Evolutionary conservation across 192 early-diverging fungal genomes (phyloP).

Genomic region (Dissophora ornata): DNA sequence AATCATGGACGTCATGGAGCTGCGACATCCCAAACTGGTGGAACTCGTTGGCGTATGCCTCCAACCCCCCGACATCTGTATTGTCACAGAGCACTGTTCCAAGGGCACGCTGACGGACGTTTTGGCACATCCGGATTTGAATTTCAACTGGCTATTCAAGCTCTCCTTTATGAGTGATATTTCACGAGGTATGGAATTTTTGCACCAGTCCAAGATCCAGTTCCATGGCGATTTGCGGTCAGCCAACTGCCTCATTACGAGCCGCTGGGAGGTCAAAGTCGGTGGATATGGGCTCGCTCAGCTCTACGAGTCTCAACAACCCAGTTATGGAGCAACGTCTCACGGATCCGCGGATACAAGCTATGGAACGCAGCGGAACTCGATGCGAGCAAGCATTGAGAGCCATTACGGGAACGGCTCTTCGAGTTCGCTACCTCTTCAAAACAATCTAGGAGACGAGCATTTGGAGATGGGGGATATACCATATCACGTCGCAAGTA

Average conservation of each 20-base stretch:
- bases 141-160: constrained; percentile 59
- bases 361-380: constrained; percentile 4
- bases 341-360: neutral
- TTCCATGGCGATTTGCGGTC: constrained; percentile 56
- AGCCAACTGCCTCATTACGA: constrained; percentile 51
- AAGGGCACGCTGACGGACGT: constrained; percentile 57
- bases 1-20: constrained; percentile 55
- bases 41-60: constrained; percentile 57
- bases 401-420: constrained; percentile 13
- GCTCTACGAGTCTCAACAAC: constrained; percentile 36
- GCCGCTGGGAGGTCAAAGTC: constrained; percentile 61
- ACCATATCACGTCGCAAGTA: constrained; percentile 1
- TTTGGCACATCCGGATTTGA: constrained; percentile 54
- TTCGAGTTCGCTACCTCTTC: constrained; percentile 14
- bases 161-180: constrained; percentile 61
- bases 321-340: constrained; percentile 8
- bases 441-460: neutral
- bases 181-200: constrained; percentile 57
- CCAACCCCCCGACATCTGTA: constrained; percentile 47
- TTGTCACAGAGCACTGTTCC: constrained; percentile 59
- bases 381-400: constrained; percentile 16
- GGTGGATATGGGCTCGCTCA: constrained; percentile 53
- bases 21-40: constrained; percentile 55
- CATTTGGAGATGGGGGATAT: constrained; percentile 19
- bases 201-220: constrained; percentile 56